phyloP scores from a whole-genome alignment of 441 rosid species.

The Mallotus japonicus region DNA sequence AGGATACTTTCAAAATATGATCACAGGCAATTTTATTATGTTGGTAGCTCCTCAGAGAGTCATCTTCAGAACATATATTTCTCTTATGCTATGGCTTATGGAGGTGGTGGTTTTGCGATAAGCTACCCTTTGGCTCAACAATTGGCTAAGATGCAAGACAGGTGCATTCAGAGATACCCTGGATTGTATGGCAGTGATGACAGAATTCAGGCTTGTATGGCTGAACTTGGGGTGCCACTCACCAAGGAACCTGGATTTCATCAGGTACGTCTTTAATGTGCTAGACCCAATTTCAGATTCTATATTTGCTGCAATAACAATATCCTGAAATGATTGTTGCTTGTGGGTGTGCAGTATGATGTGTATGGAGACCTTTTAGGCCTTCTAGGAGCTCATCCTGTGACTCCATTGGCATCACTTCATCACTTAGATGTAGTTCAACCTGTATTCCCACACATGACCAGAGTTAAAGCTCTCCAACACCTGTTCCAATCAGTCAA shows the following conservation, averaged over 20 bases:
- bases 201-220: constrained; percentile 87
- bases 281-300: neutral
- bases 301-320: neutral
- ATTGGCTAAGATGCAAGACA: constrained; percentile 73
- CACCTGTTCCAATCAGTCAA: constrained; percentile 58
- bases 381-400: constrained; percentile 67
- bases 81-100: constrained; percentile 84
- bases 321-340: neutral
- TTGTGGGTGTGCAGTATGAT: constrained; percentile 58
- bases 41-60: constrained; percentile 83
- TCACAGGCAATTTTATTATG: constrained; percentile 63
- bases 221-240: constrained; percentile 80
- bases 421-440: constrained; percentile 81
- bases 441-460: constrained; percentile 68
- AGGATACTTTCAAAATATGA: constrained; percentile 65
- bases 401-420: constrained; percentile 66
- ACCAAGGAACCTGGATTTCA: constrained; percentile 84
- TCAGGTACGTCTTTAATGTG: constrained; percentile 47
- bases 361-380: constrained; percentile 76
- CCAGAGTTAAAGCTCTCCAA: constrained; percentile 43
- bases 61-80: constrained; percentile 81
- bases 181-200: constrained; percentile 84
- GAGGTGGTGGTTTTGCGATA: constrained; percentile 90
- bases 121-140: constrained; percentile 74
- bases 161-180: constrained; percentile 77